Conservation (phyloP, 1,284 basidiomycete genomes). For the Entoloma clypeatum region DNA sequence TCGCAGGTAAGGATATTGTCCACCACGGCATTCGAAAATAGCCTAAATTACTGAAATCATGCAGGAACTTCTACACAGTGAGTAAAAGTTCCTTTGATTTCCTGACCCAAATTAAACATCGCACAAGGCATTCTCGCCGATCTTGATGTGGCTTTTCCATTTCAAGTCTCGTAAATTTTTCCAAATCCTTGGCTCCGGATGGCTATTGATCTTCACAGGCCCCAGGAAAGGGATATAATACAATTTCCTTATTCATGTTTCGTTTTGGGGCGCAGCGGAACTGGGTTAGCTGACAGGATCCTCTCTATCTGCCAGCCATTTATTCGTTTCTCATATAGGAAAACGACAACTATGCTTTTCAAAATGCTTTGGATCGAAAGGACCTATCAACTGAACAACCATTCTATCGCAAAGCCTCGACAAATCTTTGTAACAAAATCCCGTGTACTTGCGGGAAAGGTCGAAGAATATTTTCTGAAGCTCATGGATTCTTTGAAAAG, state of each 20-base stretch:
- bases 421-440: slow-evolving; percentile 76
- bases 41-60: slow-evolving; percentile 2
- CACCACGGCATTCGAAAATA: neutral
- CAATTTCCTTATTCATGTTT: slow-evolving; percentile 60
- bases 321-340: slow-evolving; percentile 36
- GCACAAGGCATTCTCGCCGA: slow-evolving; percentile 32
- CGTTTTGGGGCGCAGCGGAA: slow-evolving; percentile 69
- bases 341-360: slow-evolving; percentile 74
- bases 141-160: slow-evolving; percentile 51
- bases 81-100: slow-evolving; percentile 1
- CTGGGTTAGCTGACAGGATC: slow-evolving; percentile 46
- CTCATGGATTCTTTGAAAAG: slow-evolving; percentile 45
- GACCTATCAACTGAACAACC: slow-evolving; percentile 37
- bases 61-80: slow-evolving; percentile 50
- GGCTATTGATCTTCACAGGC: slow-evolving; percentile 31
- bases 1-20: slow-evolving; percentile 44
- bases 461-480: slow-evolving; percentile 61
- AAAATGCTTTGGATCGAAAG: slow-evolving; percentile 68
- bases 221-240: slow-evolving; percentile 57
- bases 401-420: slow-evolving; percentile 40
- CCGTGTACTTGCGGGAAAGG: slow-evolving; percentile 57
- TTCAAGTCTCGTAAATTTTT: slow-evolving; percentile 27
- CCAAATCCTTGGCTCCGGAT: neutral
- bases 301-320: neutral
- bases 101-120: neutral